Evolutionary conservation across 768 basidiomycete species (phyloP).

Genomic region (Leccinum truebloodii): DNA sequence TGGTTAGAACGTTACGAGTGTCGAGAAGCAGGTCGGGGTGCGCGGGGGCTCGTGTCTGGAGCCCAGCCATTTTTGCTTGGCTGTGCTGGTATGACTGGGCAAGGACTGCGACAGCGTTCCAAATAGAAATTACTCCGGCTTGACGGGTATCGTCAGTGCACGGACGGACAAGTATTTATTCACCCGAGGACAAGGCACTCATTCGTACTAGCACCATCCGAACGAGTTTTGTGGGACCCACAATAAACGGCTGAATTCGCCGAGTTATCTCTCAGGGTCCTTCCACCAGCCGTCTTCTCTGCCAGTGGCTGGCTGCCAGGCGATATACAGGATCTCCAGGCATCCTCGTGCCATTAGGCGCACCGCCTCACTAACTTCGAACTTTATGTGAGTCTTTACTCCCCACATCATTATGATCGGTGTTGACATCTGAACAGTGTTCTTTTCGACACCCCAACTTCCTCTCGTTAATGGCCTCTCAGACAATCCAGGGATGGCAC

Average conservation of each 20-base stretch:
- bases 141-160: constrained; percentile 20
- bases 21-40: constrained; percentile 13
- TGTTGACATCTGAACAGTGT: constrained; percentile 10
- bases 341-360: background rate
- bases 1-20: background rate
- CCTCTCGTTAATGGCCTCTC: constrained; percentile 24
- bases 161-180: constrained; percentile 17
- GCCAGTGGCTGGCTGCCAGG: background rate
- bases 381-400: constrained; percentile 5
- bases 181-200: background rate
- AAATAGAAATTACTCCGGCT: constrained; percentile 14
- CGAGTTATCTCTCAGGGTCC: constrained; percentile 5
- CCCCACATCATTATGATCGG: background rate
- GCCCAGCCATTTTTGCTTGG: constrained; percentile 12
- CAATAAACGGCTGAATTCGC: background rate
- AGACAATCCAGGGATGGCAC: constrained; percentile 31
- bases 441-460: background rate
- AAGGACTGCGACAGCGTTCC: background rate
- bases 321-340: constrained; percentile 4
- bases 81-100: constrained; percentile 12
- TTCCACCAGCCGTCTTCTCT: background rate
- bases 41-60: constrained; percentile 16
- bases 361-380: background rate
- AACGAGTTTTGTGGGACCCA: background rate
- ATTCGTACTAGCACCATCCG: background rate